phyloP scores from a whole-genome alignment of 768 basidiomycete genomes.

The Dacryopinax primogenitus region DNA sequence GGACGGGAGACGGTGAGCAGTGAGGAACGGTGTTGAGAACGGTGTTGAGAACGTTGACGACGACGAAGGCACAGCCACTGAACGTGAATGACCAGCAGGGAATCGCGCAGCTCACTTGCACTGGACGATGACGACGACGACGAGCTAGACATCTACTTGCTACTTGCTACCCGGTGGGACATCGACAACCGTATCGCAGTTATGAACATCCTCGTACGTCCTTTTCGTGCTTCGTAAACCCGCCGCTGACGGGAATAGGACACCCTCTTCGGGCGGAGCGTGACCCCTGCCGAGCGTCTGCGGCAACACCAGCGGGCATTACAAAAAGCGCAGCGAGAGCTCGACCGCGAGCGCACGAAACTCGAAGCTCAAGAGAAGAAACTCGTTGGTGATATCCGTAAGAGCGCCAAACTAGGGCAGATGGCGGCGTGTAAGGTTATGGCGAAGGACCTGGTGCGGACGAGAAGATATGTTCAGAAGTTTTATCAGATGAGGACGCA shows the following conservation, averaged over 20 bases:
- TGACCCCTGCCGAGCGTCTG: constrained; percentile 92
- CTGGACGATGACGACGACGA: not conserved
- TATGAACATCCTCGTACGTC: constrained; percentile 33
- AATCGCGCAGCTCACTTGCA: not conserved
- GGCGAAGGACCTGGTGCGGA: constrained; percentile 97
- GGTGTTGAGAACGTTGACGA: constrained; percentile 11
- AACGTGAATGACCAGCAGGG: not conserved
- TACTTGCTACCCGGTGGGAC: not conserved
- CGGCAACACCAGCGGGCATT: constrained; percentile 93
- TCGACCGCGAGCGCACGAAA: constrained; percentile 88
- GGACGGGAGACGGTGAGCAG: constrained; percentile 12
- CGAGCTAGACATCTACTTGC: constrained; percentile 3
- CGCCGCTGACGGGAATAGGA: constrained; percentile 42
- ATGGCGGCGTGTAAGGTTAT: constrained; percentile 98
- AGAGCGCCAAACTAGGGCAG: constrained; percentile 88
- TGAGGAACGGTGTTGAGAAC: not conserved
- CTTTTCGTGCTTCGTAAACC: not conserved
- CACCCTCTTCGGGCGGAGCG: constrained; percentile 82
- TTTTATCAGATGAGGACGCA: constrained; percentile 99
- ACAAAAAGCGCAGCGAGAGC: constrained; percentile 93
- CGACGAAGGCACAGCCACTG: not conserved
- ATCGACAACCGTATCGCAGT: too few relatives aligned
- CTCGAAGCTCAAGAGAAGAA: constrained; percentile 97
- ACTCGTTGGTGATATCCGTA: constrained; percentile 88
- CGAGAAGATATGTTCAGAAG: constrained; percentile 88